Conservation (phyloP, 257 asterid species). For the Gentiana macrophylla region DNA sequence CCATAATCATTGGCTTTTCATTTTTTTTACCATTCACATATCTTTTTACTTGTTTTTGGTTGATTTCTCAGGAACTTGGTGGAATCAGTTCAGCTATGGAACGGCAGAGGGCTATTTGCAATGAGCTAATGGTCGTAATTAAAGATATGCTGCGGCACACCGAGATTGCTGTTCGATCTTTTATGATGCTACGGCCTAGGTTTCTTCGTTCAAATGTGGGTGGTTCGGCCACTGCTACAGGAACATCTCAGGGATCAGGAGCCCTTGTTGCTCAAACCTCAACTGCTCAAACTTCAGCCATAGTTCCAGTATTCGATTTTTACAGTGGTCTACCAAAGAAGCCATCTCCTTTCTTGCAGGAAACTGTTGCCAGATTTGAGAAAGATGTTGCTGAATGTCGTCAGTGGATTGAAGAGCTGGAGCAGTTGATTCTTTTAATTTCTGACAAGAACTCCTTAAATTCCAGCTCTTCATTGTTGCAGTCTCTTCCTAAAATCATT, state of each 20-base stretch:
- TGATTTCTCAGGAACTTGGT: conserved; percentile 66
- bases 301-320: conserved; percentile 63
- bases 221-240: conserved; percentile 34
- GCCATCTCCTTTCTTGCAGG: conserved; percentile 85
- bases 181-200: conserved; percentile 80
- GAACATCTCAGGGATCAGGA: conserved; percentile 59
- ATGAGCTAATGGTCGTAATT: conserved; percentile 68
- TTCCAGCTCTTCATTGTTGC: conserved; percentile 60
- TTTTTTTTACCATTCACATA: too few relatives aligned
- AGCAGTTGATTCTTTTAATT: conserved; percentile 67
- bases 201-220: conserved; percentile 59
- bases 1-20: too few relatives aligned
- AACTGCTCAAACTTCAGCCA: conserved; percentile 43
- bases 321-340: conserved; percentile 87
- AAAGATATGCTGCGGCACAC: conserved; percentile 86
- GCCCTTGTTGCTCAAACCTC: conserved; percentile 44
- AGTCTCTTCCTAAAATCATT: conserved; percentile 90
- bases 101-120: conserved; percentile 70
- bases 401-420: conserved; percentile 92
- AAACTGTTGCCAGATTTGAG: conserved; percentile 91
- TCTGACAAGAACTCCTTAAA: conserved; percentile 45
- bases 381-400: conserved; percentile 70
- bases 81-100: conserved; percentile 74
- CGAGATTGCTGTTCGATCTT: conserved; percentile 88
- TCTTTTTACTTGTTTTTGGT: background rate